Evolutionary conservation across 352 stramenopile genomes (phyloP).

Genomic region (Globisporangium parvum): DNA sequence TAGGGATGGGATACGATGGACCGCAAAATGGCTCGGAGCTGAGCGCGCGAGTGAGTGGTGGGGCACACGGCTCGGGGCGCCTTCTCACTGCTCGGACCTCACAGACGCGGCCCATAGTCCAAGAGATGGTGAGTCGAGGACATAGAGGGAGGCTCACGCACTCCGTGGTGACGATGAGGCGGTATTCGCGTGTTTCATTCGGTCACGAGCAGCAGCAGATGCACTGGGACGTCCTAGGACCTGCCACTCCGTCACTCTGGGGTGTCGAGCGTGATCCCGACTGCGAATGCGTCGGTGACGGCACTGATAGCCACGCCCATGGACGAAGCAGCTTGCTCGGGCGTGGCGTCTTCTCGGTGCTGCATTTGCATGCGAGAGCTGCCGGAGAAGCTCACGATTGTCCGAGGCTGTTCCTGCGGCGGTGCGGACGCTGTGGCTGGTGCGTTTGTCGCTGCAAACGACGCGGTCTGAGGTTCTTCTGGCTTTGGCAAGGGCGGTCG

Average conservation of each 20-base stretch:
- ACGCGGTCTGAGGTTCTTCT: not conserved
- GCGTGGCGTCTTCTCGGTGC: not conserved
- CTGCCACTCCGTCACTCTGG: constrained; percentile 7
- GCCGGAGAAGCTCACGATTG: constrained; percentile 30
- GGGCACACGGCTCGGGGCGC: too few species aligned
- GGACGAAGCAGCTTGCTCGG: not conserved
- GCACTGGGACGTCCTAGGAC: not conserved
- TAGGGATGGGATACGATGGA: too few species aligned
- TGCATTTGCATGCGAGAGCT: constrained; percentile 9
- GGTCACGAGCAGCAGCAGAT: too few species aligned
- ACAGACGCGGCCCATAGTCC: too few species aligned
- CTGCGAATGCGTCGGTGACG: not conserved
- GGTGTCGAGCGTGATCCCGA: constrained; percentile 28
- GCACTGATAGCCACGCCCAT: not conserved
- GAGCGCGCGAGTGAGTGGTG: too few species aligned
- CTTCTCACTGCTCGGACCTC: too few species aligned
- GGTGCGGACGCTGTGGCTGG: not conserved
- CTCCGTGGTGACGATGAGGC: too few species aligned
- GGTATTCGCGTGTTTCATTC: not conserved
- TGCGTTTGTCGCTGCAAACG: not conserved
- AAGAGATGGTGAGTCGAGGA: too few species aligned
- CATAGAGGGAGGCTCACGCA: too few species aligned
- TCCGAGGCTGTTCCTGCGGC: not conserved
- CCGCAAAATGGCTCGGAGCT: too few species aligned
- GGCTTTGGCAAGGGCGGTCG: not conserved